Conservation (phyloP, 306 rosid species). For the Citrullus colocynthis region DNA sequence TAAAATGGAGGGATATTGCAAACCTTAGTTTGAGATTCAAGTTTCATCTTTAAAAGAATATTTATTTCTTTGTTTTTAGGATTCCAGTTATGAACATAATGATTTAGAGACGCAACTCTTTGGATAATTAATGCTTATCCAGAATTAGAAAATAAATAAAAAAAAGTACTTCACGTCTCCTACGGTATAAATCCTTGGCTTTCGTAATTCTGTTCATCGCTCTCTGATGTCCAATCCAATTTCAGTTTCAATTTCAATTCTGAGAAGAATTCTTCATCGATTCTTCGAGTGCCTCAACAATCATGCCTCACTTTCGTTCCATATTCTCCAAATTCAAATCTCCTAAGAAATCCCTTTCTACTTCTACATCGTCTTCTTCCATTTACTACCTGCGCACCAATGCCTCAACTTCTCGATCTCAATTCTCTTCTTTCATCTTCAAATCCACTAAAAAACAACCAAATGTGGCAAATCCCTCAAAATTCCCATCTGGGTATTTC, state of each 20-base stretch:
- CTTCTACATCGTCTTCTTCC: not conserved
- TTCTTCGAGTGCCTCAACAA: not conserved
- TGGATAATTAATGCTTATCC: not conserved
- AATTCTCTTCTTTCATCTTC: not conserved
- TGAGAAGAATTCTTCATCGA: not conserved
- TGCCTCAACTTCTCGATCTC: not conserved
- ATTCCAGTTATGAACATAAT: not conserved
- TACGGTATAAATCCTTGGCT: not conserved
- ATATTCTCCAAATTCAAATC: slow-evolving; percentile 24
- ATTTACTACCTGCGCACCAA: not conserved
- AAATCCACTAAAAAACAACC: not conserved
- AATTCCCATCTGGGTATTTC: slow-evolving; percentile 5
- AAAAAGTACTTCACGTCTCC: not conserved
- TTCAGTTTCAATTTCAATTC: not conserved
- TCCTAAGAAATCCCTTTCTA: not conserved
- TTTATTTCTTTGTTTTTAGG: not conserved
- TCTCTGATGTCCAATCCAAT: not conserved
- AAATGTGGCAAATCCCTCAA: not conserved
- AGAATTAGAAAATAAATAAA: not conserved
- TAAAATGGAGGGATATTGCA: no score
- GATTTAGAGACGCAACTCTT: not conserved
- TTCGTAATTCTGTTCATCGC: not conserved
- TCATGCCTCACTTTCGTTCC: slow-evolving; percentile 28
- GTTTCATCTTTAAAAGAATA: no score
- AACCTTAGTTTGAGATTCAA: no score